Percentiles rank a stretch among this genome's conserved stretches.
Evolutionary conservation across 331 rosid species (phyloP).

Genomic region (Malus hybrid): DNA sequence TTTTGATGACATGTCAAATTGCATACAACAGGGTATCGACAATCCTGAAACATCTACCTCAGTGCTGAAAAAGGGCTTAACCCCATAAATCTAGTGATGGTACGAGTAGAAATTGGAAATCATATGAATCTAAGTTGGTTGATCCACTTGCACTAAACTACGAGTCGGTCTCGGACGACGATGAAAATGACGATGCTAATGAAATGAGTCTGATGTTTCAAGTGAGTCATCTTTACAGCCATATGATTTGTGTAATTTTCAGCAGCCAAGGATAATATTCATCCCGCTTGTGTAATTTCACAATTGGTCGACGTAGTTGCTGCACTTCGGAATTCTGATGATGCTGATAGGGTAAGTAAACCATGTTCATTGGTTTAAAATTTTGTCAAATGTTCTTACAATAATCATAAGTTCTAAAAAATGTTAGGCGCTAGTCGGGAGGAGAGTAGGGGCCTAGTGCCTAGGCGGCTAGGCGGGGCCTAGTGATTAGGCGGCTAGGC

Average conservation of each 20-base stretch:
- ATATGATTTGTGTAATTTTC: constrained; percentile 78
- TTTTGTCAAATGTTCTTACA: constrained; percentile 1
- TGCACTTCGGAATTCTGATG: constrained; percentile 78
- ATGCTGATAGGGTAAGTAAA: constrained; percentile 84
- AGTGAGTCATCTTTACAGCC: constrained; percentile 81
- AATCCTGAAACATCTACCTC: too few species aligned
- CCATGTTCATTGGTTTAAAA: background rate
- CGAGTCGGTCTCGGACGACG: constrained; percentile 45
- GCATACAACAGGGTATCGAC: too few species aligned
- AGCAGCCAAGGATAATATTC: background rate
- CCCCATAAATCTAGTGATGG: constrained; percentile 16
- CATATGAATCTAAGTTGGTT: constrained; percentile 39
- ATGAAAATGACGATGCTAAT: constrained; percentile 51
- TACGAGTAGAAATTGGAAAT: too few species aligned
- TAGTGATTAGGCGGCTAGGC: too few species aligned
- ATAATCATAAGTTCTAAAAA: background rate
- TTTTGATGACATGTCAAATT: too few species aligned
- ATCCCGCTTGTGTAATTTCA: constrained; percentile 14
- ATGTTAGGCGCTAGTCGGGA: too few species aligned
- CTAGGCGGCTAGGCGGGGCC: too few species aligned
- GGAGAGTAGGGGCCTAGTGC: too few species aligned
- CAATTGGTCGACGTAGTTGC: constrained; percentile 79
- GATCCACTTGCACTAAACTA: constrained; percentile 61
- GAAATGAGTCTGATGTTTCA: constrained; percentile 49
- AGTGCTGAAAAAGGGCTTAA: constrained; percentile 16